Evolutionary conservation across 2,329 filamentous ascomycete genomes (phyloP).

Genomic region (Trichoderma hamatum): DNA sequence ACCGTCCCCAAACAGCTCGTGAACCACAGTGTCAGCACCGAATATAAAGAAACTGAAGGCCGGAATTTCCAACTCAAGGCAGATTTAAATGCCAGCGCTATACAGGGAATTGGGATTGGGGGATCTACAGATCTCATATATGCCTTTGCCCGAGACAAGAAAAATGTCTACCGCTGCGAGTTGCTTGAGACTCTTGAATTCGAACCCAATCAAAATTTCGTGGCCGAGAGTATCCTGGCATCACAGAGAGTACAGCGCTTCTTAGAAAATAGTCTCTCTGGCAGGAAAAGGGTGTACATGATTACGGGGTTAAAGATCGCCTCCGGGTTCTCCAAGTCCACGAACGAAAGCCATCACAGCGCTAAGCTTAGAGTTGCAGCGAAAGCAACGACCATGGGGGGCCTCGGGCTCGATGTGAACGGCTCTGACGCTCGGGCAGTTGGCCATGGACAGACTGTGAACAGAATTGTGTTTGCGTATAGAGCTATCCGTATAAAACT

Average conservation of each 20-base stretch:
- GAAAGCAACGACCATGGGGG: not conserved
- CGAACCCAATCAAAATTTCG: conserved; percentile 3
- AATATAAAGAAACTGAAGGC: not conserved
- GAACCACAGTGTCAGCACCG: not conserved
- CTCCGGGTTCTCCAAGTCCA: not conserved
- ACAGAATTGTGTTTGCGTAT: not conserved
- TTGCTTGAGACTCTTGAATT: conserved; percentile 8
- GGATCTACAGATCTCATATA: not conserved
- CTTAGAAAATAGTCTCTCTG: not conserved
- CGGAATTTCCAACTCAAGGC: not conserved
- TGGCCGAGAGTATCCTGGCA: not conserved
- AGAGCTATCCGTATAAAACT: not conserved
- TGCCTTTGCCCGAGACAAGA: not conserved
- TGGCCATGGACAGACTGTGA: not conserved
- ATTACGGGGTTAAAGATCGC: not conserved
- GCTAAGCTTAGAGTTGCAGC: not conserved
- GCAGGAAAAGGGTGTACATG: not conserved
- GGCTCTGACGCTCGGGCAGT: not conserved
- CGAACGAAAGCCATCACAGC: not conserved
- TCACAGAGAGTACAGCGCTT: not conserved
- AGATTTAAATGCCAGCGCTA: not conserved
- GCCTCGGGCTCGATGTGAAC: not conserved
- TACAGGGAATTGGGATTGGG: not conserved
- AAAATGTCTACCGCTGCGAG: not conserved
- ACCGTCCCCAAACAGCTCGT: not conserved